Evolutionary conservation across 129 eudicot genomes (phyloP), one percentile per base, ranked within the genome.

Genomic region (Artemisia argyi): DNA sequence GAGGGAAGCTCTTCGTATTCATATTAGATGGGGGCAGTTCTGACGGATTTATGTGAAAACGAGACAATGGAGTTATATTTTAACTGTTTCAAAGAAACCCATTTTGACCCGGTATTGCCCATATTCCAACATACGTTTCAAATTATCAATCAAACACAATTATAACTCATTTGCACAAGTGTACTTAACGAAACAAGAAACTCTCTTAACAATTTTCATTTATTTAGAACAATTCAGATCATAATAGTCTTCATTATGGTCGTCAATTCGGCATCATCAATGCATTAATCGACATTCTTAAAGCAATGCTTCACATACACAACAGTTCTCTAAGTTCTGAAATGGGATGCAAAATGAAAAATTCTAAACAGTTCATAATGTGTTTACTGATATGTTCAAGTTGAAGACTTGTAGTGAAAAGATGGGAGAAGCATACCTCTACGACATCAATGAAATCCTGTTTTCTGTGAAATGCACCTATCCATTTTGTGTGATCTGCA

Each of bases 401-500:
- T 30, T 30, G 35, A 30, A 30, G 35, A 30, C 35, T 30, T 30
- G 35, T 4, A 30, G 35, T 30, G 35, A 30, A 30, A 30, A 30
- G 6, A 30, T 30, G 35, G 35, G 35, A 30, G 35, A 30, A 30
- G 71, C 83, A 70, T 74, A 88, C 98, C 99, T 94, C 97, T 24
- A 90, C 96, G 63, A 90, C 97, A 88, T 94, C 99, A 60, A 90
- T 62, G 80, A 94, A 94, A 81, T 94, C 99, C 72, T 94, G 99
- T 74, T 90, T 94, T 48, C 77, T 81, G 64, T 82, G 84, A 81
- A 94, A 94, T 63, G 89, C 87, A 35, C 96, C 97, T 7, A 94
- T 75, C 97, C 99, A 94, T 76, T 94, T 94, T 51, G 99, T 94
- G 73, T 94, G 98, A 78, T 94, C 98, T 65, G 98, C 93, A 76